Evolutionary conservation across 73 alveolate species (phyloP), one percentile per base, ranked within the genome.

Genomic region (Paramecium biaurelia): DNA sequence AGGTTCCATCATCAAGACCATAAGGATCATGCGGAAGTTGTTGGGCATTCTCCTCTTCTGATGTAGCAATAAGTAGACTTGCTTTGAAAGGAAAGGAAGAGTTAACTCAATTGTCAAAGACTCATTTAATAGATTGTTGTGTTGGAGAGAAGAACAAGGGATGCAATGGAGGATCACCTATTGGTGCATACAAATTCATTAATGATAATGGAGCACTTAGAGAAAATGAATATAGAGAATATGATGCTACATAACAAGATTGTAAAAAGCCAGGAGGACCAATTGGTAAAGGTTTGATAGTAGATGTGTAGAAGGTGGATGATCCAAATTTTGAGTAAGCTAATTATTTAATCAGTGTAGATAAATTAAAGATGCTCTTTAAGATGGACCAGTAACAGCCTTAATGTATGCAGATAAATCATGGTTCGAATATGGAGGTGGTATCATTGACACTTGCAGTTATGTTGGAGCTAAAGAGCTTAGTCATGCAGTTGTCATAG

Each of bases 21-120:
- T 47, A 79, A 79, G 90, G 90, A 37, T 20, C 56, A 12, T 79
- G 90, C 14, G 90, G 90, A 4, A 43, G 76, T 24, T 79, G 90
- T 43, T 79, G 90, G 90, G 90, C 90, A 79, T 79, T 79, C 49
- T 42, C 90, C 4, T 41, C 76, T 5, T 23, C 90, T 24, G 90
- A 79, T 79, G 90, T 45, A 10, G 42, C 45, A 42, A 41, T 47
- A 43, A 43, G 76, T 47, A 38, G 90, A 79, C 49, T 47, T 23
- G 70, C 74, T 0, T 38, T 79, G 28, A 79, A 43, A 12, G 70
- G 76, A 20, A 79, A 79, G 24, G 74, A 38, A 23, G 49, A 41
- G 1, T 79, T 79, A 45, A 45, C 30, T 0, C 30, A 32, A 30
- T 23, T 79, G 23, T 79, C 90, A 4, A 47, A 43, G 18, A 30